Percentiles rank a stretch among this genome's conserved stretches.
These are phyloP conservation scores for Blastomyces gilchristii DNA, from an alignment of 2,329 filamentous ascomycete species.

Conservation along the genomic window DNA sequence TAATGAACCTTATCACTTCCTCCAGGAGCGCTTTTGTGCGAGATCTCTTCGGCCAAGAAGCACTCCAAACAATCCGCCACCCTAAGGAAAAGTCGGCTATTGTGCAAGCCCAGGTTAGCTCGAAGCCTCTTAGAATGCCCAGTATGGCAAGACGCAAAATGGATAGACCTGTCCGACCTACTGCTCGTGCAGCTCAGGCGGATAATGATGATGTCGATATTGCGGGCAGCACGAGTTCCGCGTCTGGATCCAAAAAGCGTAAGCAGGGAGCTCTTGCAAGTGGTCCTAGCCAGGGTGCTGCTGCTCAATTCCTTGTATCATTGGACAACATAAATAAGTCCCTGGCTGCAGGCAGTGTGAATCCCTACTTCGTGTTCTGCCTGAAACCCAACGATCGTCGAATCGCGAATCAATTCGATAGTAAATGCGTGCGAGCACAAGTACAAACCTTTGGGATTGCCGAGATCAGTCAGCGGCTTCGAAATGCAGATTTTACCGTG, in stretches of 20 bases:
- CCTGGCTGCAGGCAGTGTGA: slow-evolving; percentile 69
- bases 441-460: slow-evolving; percentile 93
- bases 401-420: slow-evolving; percentile 97
- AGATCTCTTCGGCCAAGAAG: slow-evolving; percentile 92
- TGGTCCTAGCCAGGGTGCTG: slow-evolving; percentile 62
- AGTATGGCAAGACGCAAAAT: slow-evolving; percentile 80
- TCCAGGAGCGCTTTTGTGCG: slow-evolving; percentile 83
- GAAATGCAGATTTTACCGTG: slow-evolving; percentile 88
- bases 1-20: slow-evolving; percentile 85
- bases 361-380: slow-evolving; percentile 94
- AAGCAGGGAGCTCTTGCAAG: slow-evolving; percentile 28
- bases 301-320: slow-evolving; percentile 81
- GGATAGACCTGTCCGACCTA: slow-evolving; percentile 42
- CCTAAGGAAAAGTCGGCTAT: slow-evolving; percentile 83
- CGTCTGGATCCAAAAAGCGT: slow-evolving; percentile 23
- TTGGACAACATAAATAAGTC: slow-evolving; percentile 87
- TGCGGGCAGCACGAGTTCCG: slow-evolving; percentile 19
- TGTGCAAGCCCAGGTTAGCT: slow-evolving; percentile 92
- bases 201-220: slow-evolving; percentile 15
- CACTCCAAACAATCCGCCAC: slow-evolving; percentile 83
- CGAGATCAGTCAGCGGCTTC: slow-evolving; percentile 86
- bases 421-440: slow-evolving; percentile 92
- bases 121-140: slow-evolving; percentile 82
- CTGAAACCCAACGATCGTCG: slow-evolving; percentile 93
- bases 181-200: slow-evolving; percentile 17